phyloP scores from a whole-genome alignment of 2,329 filamentous ascomycete genomes.

The Myriosclerotinia duriaeana region DNA sequence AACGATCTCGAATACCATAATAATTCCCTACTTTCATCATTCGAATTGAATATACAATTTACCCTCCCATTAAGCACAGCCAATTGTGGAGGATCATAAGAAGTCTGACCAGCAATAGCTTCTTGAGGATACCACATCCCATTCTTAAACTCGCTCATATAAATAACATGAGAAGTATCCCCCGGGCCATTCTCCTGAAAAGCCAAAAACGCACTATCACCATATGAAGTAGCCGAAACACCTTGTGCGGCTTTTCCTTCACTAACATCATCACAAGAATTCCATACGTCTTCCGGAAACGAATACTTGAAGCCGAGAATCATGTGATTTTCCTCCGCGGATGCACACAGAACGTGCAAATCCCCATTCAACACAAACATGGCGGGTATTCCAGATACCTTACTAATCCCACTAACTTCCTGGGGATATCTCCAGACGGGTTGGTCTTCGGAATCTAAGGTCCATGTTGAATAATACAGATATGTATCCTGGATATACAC shows the following conservation, averaged over 20 bases:
- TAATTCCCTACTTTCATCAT: conserved; percentile 39
- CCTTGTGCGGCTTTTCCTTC: conserved; percentile 41
- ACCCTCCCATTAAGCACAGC: conserved; percentile 39
- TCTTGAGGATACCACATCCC: conserved; percentile 33
- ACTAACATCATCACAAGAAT: conserved; percentile 40
- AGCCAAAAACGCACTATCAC: conserved; percentile 40
- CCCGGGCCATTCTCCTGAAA: conserved; percentile 34
- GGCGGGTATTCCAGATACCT: conserved; percentile 38
- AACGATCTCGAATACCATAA: conserved; percentile 43
- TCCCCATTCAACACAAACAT: conserved; percentile 40
- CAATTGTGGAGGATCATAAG: conserved; percentile 32
- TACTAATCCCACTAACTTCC: conserved; percentile 36
- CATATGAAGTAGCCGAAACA: conserved; percentile 42
- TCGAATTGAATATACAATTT: conserved; percentile 42
- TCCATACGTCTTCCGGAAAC: conserved; percentile 38
- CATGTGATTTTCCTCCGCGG: conserved; percentile 34
- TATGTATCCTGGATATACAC: conserved; percentile 37
- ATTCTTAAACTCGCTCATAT: conserved; percentile 32
- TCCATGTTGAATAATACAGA: conserved; percentile 39
- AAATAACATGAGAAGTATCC: conserved; percentile 31
- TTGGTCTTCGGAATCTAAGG: conserved; percentile 30
- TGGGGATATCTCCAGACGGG: conserved; percentile 31
- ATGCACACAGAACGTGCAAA: conserved; percentile 41
- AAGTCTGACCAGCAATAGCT: conserved; percentile 30
- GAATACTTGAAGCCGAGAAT: conserved; percentile 41